Base-by-base conservation (phyloP, 192 early-diverging fungal genomes). In the Glomus cerebriforme region DNA sequence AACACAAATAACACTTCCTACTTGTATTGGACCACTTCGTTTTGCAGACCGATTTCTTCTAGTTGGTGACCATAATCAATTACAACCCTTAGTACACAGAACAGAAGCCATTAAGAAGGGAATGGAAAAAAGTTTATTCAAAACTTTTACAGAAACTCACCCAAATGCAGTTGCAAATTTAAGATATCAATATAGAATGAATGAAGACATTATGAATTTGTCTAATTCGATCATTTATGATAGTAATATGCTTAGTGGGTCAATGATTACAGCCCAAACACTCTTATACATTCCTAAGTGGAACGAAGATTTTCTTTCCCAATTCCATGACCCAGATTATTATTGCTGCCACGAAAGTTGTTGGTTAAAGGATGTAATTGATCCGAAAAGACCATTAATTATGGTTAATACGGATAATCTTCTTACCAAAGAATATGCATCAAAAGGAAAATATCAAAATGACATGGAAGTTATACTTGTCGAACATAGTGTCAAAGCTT, bases 51-150 rank as follows among this genome's bases (percentile, higher is more conserved):
- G 81, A 12, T 98, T 98, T 90, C 90, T 99, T 9, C 83, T 99
- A 8, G 96, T 99, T 17, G 97, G 97, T 45, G 97, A 99, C 81
- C 93, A 97, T 77, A 94, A 97, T 81, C 97, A 99, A 82, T 87
- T 99, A 19, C 94, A 95, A 49, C 97, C 97, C 2, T 80, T 99
- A 58, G 95, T 98, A 32, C 83, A 85, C 54, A 90, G 90, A 59
- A 29, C 76, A 4, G 86, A 89, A 62, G 92, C 93, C 2, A 82
- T 75, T 15, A 82, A 89, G 32, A 79, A 76, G 27, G 92, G 90
- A 29, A 80, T 90, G 27, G 79, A 85, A 29, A 81, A 85, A 47
- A 96, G 94, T 27, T 83, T 99, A 72, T 99, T 99, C 81, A 91
- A 90, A 76, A 84, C 86, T 7, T 85, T 99, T 3, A 92, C 92